phyloP scores from a whole-genome alignment of 495 filamentous ascomycete genomes.

The Durotheca rogersii region DNA sequence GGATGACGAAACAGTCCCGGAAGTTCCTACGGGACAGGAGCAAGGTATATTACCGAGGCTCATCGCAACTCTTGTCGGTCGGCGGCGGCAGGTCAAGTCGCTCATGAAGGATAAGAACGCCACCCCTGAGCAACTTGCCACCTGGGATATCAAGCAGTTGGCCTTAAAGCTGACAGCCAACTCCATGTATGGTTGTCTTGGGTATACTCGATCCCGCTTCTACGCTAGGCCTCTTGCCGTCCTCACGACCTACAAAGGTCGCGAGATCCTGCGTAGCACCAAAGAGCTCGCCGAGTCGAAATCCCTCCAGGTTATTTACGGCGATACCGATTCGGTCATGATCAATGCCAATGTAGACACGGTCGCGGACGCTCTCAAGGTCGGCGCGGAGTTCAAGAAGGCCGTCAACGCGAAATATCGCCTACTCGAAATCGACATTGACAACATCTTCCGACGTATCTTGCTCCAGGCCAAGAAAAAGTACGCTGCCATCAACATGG shows the following conservation, averaged over 20 bases:
- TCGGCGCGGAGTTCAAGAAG: slow-evolving; percentile 69
- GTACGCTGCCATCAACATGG: slow-evolving; percentile 94
- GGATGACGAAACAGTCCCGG: slow-evolving; percentile 78
- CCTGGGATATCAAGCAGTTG: slow-evolving; percentile 98
- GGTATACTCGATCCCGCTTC: slow-evolving; percentile 93
- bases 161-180: slow-evolving; percentile 97
- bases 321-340: slow-evolving; percentile 99
- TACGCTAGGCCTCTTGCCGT: slow-evolving; percentile 93
- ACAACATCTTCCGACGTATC: slow-evolving; percentile 93
- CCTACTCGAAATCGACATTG: slow-evolving; percentile 94
- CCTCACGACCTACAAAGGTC: slow-evolving; percentile 94
- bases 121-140: slow-evolving; percentile 78
- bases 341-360: slow-evolving; percentile 97
- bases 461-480: slow-evolving; percentile 98
- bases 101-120: slow-evolving; percentile 93
- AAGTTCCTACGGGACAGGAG: slow-evolving; percentile 63
- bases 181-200: slow-evolving; percentile 98
- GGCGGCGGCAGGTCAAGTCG: slow-evolving; percentile 86
- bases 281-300: slow-evolving; percentile 91
- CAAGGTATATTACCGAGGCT: slow-evolving; percentile 85
- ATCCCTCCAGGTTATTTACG: slow-evolving; percentile 90
- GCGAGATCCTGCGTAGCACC: slow-evolving; percentile 93
- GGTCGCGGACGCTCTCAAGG: slow-evolving; percentile 83
- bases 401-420: slow-evolving; percentile 85
- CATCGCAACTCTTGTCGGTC: slow-evolving; percentile 84